phyloP scores from a whole-genome alignment of 1,139 yeast genomes.

The Taphrina pruni region DNA sequence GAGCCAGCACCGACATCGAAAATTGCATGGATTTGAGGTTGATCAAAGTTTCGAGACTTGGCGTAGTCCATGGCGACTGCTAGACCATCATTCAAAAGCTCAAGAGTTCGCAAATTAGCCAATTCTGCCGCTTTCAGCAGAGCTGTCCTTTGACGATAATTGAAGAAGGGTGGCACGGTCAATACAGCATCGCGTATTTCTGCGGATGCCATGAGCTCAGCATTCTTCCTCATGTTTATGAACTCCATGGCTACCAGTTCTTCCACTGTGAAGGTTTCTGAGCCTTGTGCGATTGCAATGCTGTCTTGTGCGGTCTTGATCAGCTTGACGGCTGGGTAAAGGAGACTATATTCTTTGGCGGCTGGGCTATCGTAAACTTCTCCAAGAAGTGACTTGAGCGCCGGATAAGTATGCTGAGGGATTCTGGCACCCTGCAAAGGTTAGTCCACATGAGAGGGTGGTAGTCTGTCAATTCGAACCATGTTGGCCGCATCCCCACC shows the following conservation, averaged over 20 bases:
- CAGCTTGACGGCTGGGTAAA: constrained; percentile 63
- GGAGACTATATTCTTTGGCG: constrained; percentile 57
- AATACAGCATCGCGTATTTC: constrained; percentile 69
- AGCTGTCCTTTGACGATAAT: constrained; percentile 70
- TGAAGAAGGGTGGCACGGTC: constrained; percentile 76
- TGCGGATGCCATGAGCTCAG: constrained; percentile 59
- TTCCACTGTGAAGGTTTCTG: constrained; percentile 65
- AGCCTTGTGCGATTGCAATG: constrained; percentile 62
- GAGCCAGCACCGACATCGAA: constrained; percentile 95
- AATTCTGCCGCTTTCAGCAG: constrained; percentile 73
- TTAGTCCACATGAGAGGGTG: constrained; percentile 10
- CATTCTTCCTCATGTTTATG: constrained; percentile 69
- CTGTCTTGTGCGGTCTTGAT: constrained; percentile 4
- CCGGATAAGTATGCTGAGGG: constrained; percentile 72
- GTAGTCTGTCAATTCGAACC: background rate
- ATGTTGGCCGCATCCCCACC: constrained; percentile 78
- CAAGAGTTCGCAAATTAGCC: constrained; percentile 70
- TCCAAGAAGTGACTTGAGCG: constrained; percentile 76
- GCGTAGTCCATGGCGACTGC: constrained; percentile 82
- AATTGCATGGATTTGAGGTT: constrained; percentile 68
- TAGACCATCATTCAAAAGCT: constrained; percentile 84
- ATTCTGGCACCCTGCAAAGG: constrained; percentile 58
- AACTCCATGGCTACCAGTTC: constrained; percentile 86
- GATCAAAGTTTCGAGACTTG: constrained; percentile 56
- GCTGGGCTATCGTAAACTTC: constrained; percentile 56